Conservation (phyloP, 148 eudicot species). For the Polygonum aviculare region DNA sequence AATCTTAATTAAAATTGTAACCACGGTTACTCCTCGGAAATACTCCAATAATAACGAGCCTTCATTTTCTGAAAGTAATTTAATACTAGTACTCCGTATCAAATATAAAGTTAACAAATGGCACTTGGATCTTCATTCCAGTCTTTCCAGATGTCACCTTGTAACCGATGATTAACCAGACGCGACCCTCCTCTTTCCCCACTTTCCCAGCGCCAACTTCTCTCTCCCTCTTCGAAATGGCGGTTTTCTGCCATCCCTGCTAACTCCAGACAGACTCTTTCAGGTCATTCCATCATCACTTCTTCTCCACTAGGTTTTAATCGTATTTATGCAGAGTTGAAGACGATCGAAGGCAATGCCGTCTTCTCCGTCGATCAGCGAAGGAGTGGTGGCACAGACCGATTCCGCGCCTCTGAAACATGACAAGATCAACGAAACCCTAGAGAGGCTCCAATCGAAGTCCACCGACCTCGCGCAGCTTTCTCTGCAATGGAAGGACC, state of each 20-base stretch:
- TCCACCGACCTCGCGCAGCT: constrained; percentile 15
- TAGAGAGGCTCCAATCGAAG: constrained; percentile 16
- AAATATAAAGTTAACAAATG: too few relatives aligned
- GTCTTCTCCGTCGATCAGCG: background rate
- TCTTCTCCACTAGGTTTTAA: background rate
- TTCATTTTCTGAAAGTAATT: too few relatives aligned
- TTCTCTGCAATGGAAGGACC: constrained; percentile 28
- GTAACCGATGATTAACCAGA: too few relatives aligned
- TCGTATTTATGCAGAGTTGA: background rate
- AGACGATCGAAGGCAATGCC: background rate
- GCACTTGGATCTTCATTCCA: too few relatives aligned
- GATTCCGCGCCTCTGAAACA: constrained; percentile 8
- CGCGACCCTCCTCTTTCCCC: too few relatives aligned
- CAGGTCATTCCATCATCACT: background rate
- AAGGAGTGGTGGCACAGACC: background rate
- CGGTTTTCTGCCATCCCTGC: background rate
- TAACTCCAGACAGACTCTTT: background rate
- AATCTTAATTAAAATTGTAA: too few relatives aligned
- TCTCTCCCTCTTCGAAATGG: background rate
- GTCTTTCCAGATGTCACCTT: too few relatives aligned
- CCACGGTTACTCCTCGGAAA: too few relatives aligned
- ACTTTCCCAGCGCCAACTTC: background rate
- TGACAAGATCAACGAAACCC: constrained; percentile 17
- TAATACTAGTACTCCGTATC: too few relatives aligned
- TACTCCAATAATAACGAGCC: too few relatives aligned